phyloP scores from a whole-genome alignment of 495 filamentous ascomycete genomes.

The Aspergillus haitiensis region DNA sequence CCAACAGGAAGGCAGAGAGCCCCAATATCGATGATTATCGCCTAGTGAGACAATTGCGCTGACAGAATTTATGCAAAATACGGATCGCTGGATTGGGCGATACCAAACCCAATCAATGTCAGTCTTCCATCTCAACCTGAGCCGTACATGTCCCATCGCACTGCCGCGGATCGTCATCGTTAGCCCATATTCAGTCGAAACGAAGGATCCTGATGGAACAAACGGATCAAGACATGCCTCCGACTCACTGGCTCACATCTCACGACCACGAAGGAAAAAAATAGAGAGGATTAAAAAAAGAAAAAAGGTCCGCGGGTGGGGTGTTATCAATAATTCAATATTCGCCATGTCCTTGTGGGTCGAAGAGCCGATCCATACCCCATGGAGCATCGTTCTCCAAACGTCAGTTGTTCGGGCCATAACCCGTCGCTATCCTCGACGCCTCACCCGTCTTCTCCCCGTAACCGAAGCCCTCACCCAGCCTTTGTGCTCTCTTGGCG shows the following conservation, averaged over 20 bases:
- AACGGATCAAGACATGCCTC: not conserved
- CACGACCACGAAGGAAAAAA: not conserved
- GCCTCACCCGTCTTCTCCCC: not conserved
- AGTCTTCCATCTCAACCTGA: not conserved
- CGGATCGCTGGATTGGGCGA: too few relatives aligned
- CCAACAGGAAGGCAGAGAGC: not conserved
- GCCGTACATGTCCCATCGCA: not conserved
- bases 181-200: not conserved
- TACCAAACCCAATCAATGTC: not conserved
- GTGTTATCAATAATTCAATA: not conserved
- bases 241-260: not conserved
- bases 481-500: not conserved
- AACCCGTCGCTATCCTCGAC: not conserved
- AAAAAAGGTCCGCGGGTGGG: not conserved
- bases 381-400: not conserved
- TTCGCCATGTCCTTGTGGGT: not conserved
- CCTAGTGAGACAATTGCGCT: not conserved
- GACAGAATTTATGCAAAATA: not conserved
- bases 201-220: not conserved
- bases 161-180: not conserved
- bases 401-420: not conserved
- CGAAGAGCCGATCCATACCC: not conserved
- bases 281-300: not conserved
- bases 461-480: not conserved
- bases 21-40: not conserved